phyloP scores from a whole-genome alignment of 1,139 yeast species.

The Kodamaea ohmeri region DNA sequence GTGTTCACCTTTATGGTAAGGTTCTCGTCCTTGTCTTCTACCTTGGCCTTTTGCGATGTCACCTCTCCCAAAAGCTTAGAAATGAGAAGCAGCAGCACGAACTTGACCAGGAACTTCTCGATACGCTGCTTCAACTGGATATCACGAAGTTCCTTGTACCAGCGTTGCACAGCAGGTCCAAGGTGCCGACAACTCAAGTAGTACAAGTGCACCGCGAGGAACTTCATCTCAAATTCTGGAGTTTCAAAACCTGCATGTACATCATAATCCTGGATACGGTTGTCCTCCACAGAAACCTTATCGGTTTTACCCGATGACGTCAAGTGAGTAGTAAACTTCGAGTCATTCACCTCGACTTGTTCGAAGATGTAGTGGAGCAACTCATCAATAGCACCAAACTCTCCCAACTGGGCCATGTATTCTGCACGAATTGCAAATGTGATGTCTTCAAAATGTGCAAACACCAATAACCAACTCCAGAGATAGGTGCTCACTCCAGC shows the following conservation, averaged over 20 bases:
- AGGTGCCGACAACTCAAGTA: conserved; percentile 56
- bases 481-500: conserved; percentile 43
- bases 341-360: conserved; percentile 44
- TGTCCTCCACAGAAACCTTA: conserved; percentile 12
- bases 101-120: conserved; percentile 59
- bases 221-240: conserved; percentile 26
- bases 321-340: conserved; percentile 29
- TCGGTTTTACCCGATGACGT: conserved; percentile 22
- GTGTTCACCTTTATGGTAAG: conserved; percentile 61
- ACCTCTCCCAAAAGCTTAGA: conserved; percentile 57
- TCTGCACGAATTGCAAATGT: conserved; percentile 62
- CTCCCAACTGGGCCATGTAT: conserved; percentile 57
- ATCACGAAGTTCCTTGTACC: conserved; percentile 67
- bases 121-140: conserved; percentile 54
- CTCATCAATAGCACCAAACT: conserved; percentile 40
- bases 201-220: conserved; percentile 52
- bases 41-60: conserved; percentile 34
- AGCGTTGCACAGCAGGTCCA: conserved; percentile 66
- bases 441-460: conserved; percentile 62
- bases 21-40: conserved; percentile 51
- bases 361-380: conserved; percentile 52
- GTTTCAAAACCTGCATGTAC: conserved; percentile 21
- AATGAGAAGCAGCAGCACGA: conserved; percentile 65
- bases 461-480: conserved; percentile 69
- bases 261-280: conserved; percentile 21